Evolutionary conservation across 768 basidiomycete genomes (phyloP), one percentile per base, ranked within the genome.

Genomic region (Xerocomellus dryophilus): DNA sequence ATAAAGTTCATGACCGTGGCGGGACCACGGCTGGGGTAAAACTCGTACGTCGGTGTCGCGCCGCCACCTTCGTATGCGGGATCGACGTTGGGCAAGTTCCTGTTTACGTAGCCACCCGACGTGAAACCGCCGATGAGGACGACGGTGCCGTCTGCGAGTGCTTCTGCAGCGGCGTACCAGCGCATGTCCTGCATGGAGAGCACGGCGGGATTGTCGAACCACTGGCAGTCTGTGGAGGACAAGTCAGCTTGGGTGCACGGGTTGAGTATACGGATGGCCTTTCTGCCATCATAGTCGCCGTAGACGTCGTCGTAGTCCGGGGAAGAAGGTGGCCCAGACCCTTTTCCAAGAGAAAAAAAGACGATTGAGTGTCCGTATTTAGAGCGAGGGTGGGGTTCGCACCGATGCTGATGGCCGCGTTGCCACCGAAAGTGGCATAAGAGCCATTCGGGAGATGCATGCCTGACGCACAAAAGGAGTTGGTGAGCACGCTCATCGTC

Each of bases 371-470:
- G 75, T 71, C 8, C 77, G 15, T 9, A 43, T 21, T 20, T 3
- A 8, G 18, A 15, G 8, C 18, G 18, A 18, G 5, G 4, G 4
- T 2, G 32, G 12, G 4, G 4, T 3, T 15, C 47, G 5, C 4
- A 52, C 82, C 81, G 39, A 82, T 73, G 51, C 75, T 73, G 21
- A 90, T 71, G 7, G 89, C 88, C 15, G 76, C 77, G 63, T 90
- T 91, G 3, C 90, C 90, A 47, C 90, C 90, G 61, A 90, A 85
- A 0, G 85, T 81, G 15, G 76, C 80, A 52, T 73, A 90, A 1
- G 86, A 88, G 18, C 87, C 86, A 54, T 90, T 90, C 23, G 88
- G 88, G 3, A 90, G 74, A 61, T 90, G 87, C 81, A 85, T 82
- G 42, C 89, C 90, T 1, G 85, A 89, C 2, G 90, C 81, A 61